phyloP scores from a whole-genome alignment of 257 asterid species.

The Striga asiatica region DNA sequence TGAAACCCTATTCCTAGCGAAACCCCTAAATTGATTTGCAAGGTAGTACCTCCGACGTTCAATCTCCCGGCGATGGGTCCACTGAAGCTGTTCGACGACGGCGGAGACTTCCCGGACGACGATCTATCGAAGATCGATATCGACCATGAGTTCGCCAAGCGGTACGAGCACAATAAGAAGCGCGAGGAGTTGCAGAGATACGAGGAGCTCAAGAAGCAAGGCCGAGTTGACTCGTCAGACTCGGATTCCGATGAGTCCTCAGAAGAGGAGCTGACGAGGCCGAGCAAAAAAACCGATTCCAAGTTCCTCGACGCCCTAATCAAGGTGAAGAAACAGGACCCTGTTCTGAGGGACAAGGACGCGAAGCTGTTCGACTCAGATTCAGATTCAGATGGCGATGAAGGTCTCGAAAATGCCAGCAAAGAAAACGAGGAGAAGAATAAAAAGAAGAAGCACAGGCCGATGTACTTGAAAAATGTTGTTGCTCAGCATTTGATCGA shows the following conservation, averaged over 20 bases:
- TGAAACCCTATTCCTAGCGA: constrained; percentile 18
- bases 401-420: constrained; percentile 5
- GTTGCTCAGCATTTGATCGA: constrained; percentile 56
- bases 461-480: constrained; percentile 72
- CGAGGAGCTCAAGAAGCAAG: constrained; percentile 62
- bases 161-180: constrained; percentile 65
- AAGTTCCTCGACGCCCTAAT: constrained; percentile 49
- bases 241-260: constrained; percentile 38
- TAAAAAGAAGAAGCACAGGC: constrained; percentile 47
- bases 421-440: constrained; percentile 2
- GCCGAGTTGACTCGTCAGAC: constrained; percentile 28
- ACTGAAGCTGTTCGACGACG: constrained; percentile 46
- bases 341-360: constrained; percentile 40
- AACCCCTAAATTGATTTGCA: constrained; percentile 11
- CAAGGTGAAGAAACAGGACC: constrained; percentile 55
- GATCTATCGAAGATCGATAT: constrained; percentile 46
- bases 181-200: constrained; percentile 68
- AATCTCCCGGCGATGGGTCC: constrained; percentile 17
- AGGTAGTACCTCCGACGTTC: neutral
- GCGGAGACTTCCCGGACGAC: constrained; percentile 20
- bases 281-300: constrained; percentile 29
- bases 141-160: constrained; percentile 53
- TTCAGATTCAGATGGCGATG: constrained; percentile 31
- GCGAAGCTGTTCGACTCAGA: constrained; percentile 53
- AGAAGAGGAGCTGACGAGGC: constrained; percentile 21